Evolutionary conservation across 2,329 filamentous ascomycete genomes (phyloP).

Genomic region (Curvularia sp.): DNA sequence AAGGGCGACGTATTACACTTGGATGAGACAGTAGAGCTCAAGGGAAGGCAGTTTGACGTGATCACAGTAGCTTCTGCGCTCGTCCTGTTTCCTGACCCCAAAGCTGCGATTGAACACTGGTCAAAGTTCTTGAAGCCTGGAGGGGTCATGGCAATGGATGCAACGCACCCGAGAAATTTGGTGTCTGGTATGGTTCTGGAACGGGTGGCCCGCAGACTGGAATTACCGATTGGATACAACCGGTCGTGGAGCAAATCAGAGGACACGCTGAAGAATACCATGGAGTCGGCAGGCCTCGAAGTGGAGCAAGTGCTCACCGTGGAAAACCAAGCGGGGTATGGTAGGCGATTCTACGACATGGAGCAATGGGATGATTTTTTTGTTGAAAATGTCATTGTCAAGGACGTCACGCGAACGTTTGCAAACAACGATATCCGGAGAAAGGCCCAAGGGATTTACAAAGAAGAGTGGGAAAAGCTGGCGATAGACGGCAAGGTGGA

Average conservation of each 20-base stretch:
- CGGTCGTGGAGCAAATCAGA: slow-evolving; percentile 47
- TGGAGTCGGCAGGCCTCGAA: slow-evolving; percentile 49
- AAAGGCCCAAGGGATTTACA: slow-evolving; percentile 44
- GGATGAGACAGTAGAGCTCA: slow-evolving; percentile 32
- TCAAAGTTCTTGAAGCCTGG: slow-evolving; percentile 50
- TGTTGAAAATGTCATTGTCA: slow-evolving; percentile 42
- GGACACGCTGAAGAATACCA: slow-evolving; percentile 37
- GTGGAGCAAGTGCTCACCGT: slow-evolving; percentile 41
- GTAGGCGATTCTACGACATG: slow-evolving; percentile 36
- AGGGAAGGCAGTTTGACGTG: slow-evolving; percentile 39
- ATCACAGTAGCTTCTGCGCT: slow-evolving; percentile 53
- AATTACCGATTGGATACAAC: slow-evolving; percentile 46
- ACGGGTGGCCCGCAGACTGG: slow-evolving; percentile 43
- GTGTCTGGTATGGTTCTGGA: slow-evolving; percentile 50
- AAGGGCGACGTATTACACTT: slow-evolving; percentile 50
- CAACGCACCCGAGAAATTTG: slow-evolving; percentile 49
- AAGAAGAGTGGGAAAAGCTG: slow-evolving; percentile 50
- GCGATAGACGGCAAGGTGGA: slow-evolving; percentile 48
- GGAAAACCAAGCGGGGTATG: slow-evolving; percentile 46
- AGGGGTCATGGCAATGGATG: slow-evolving; percentile 50
- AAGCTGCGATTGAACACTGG: slow-evolving; percentile 50
- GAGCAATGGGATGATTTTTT: slow-evolving; percentile 48
- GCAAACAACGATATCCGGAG: slow-evolving; percentile 40
- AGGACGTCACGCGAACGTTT: slow-evolving; percentile 36
- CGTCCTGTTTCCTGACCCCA: slow-evolving; percentile 51